Conservation (phyloP, 106 monocot species). For the Iris macrosiphon region DNA sequence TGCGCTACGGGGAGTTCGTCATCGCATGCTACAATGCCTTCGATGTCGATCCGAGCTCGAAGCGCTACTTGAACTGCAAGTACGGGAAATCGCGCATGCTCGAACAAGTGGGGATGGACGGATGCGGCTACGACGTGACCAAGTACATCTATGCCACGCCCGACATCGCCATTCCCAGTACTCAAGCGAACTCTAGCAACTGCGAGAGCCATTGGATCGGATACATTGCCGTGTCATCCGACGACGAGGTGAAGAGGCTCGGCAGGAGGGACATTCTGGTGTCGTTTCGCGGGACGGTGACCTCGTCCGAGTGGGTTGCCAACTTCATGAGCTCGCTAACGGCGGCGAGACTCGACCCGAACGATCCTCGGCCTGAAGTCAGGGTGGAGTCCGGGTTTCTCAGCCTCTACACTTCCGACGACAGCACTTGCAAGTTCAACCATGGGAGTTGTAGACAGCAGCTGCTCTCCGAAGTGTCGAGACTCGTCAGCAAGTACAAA, state of each 20-base stretch:
- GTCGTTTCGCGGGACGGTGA: conserved; percentile 45
- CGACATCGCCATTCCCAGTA: conserved; percentile 23
- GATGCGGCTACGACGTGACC: conserved; percentile 32
- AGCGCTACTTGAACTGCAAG: conserved; percentile 51
- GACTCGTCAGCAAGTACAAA: conserved; percentile 21
- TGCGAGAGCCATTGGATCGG: conserved; percentile 54
- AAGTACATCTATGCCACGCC: conserved; percentile 54
- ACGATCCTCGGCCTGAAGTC: conserved; percentile 31
- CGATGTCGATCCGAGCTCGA: conserved; percentile 40
- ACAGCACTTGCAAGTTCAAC: conserved; percentile 22
- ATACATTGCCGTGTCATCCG: conserved; percentile 39
- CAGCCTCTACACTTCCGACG: conserved; percentile 42
- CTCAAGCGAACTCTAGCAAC: no score
- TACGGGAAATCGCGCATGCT: conserved; percentile 28
- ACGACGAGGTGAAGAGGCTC: conserved; percentile 16
- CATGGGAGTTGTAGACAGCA: conserved; percentile 49
- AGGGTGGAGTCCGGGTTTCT: conserved; percentile 59
- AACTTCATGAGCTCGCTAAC: conserved; percentile 48
- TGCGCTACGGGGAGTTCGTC: conserved; percentile 46
- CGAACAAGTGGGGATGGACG: conserved; percentile 11
- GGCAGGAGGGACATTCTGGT: conserved; percentile 45
- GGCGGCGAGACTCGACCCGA: conserved; percentile 39
- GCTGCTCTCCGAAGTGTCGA: conserved; percentile 35
- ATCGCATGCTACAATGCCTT: conserved; percentile 49
- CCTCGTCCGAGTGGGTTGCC: conserved; percentile 41